Conservation (phyloP, 306 rosid genomes). For the Myrica gale region DNA sequence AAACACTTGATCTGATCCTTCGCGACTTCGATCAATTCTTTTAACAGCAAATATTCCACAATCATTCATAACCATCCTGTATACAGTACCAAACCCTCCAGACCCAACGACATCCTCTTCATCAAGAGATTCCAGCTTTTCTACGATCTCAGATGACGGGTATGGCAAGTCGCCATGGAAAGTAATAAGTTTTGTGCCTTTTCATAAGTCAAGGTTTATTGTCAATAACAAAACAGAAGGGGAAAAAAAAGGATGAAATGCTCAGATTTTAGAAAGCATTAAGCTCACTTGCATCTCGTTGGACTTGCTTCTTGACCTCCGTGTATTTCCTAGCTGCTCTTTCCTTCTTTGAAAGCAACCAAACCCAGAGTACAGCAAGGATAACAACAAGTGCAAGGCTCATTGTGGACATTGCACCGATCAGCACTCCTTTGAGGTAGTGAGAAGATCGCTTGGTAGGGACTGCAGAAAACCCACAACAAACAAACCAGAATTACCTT, state of each 20-base stretch:
- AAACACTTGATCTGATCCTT: slow-evolving; percentile 80
- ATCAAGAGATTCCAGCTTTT: slow-evolving; percentile 80
- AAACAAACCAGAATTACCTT: slow-evolving; percentile 11
- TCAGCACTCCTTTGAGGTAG: slow-evolving; percentile 67
- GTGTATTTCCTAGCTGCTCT: slow-evolving; percentile 60
- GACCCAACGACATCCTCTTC: slow-evolving; percentile 80
- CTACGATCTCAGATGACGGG: slow-evolving; percentile 79
- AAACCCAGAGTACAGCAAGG: slow-evolving; percentile 66
- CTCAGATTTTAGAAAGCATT: slow-evolving; percentile 13
- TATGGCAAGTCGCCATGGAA: slow-evolving; percentile 92
- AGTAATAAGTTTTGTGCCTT: slow-evolving; percentile 87
- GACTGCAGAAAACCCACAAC: slow-evolving; percentile 46
- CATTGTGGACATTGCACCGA: slow-evolving; percentile 63
- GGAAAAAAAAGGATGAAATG: background rate
- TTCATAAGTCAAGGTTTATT: slow-evolving; percentile 14
- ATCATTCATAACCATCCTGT: slow-evolving; percentile 93
- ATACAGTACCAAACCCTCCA: slow-evolving; percentile 90
- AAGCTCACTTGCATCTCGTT: slow-evolving; percentile 59
- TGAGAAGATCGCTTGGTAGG: slow-evolving; percentile 71
- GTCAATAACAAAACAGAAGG: background rate
- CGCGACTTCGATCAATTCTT: slow-evolving; percentile 67
- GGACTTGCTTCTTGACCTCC: slow-evolving; percentile 76
- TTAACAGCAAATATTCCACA: slow-evolving; percentile 88
- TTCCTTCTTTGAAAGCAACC: slow-evolving; percentile 71
- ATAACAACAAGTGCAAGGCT: slow-evolving; percentile 55